Percentiles rank a stretch among this genome's conserved stretches.
phyloP scores from a whole-genome alignment of 129 eudicot species.

The Tanacetum coccineum region DNA sequence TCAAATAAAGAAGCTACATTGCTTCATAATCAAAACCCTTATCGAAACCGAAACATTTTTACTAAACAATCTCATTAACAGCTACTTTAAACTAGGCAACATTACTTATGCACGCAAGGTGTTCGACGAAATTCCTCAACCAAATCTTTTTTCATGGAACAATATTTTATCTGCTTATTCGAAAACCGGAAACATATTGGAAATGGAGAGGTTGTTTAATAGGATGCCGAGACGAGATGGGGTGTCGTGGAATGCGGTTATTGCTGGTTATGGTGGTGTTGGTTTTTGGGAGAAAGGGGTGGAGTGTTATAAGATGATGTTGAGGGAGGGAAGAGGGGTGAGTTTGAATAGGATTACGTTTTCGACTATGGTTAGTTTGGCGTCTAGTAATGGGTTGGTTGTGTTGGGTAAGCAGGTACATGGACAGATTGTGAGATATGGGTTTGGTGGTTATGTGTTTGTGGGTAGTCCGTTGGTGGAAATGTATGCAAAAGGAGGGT shows the following conservation, averaged over 20 bases:
- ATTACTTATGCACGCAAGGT: slow-evolving; percentile 65
- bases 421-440: slow-evolving; percentile 61
- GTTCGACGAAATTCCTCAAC: slow-evolving; percentile 77
- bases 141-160: slow-evolving; percentile 83
- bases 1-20: slow-evolving; percentile 68
- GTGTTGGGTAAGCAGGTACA: slow-evolving; percentile 71
- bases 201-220: slow-evolving; percentile 56
- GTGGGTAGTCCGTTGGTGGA: slow-evolving; percentile 88
- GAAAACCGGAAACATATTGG: slow-evolving; percentile 45
- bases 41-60: slow-evolving; percentile 51
- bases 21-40: slow-evolving; percentile 52
- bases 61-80: slow-evolving; percentile 57
- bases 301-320: slow-evolving; percentile 39
- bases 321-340: slow-evolving; percentile 40
- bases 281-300: slow-evolving; percentile 46
- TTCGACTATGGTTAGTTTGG: slow-evolving; percentile 65
- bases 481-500: slow-evolving; percentile 76
- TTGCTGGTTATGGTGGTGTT: slow-evolving; percentile 54
- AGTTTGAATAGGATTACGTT: slow-evolving; percentile 70
- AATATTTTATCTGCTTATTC: slow-evolving; percentile 67
- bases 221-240: slow-evolving; percentile 63
- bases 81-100: slow-evolving; percentile 47
- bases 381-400: slow-evolving; percentile 45
- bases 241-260: slow-evolving; percentile 80
- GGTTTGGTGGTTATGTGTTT: slow-evolving; percentile 66